phyloP scores from a whole-genome alignment of 108 stramenopile genomes.

The Cyclotella distinguenda region DNA sequence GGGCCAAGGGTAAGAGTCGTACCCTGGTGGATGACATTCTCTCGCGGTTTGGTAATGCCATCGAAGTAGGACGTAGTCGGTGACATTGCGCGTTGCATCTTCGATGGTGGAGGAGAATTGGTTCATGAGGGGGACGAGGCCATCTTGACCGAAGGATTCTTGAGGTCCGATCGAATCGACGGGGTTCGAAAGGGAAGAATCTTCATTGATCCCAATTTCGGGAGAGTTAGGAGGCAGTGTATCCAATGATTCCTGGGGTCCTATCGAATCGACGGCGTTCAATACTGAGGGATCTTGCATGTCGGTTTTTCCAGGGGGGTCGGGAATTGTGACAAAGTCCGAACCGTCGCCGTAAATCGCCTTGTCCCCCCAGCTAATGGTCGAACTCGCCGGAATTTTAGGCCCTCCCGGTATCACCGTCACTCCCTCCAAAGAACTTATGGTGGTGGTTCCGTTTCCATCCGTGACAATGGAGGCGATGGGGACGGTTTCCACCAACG shows the following conservation, averaged over 20 bases:
- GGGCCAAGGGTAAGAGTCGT: slow-evolving; percentile 34
- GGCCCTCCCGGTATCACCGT: slow-evolving; percentile 22
- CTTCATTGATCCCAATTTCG: not conserved
- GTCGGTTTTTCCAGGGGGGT: too few species aligned
- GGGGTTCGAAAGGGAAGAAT: not conserved
- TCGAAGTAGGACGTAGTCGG: slow-evolving; percentile 32
- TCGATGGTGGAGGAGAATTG: not conserved
- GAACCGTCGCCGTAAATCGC: slow-evolving; percentile 22
- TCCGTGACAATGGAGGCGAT: slow-evolving; percentile 27
- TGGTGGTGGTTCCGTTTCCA: slow-evolving; percentile 30
- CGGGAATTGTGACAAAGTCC: not conserved
- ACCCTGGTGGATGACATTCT: slow-evolving; percentile 28
- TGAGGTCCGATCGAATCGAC: not conserved
- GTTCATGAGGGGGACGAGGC: not conserved
- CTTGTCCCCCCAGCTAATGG: slow-evolving; percentile 20
- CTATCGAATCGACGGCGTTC: not conserved
- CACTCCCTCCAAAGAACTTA: slow-evolving; percentile 16
- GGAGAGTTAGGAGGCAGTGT: not conserved
- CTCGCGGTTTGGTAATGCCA: slow-evolving; percentile 38
- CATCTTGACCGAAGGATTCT: not conserved
- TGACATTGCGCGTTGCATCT: too few species aligned
- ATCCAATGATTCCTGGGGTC: not conserved
- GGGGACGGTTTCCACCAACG: slow-evolving; percentile 2
- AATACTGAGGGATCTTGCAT: not conserved
- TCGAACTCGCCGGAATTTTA: slow-evolving; percentile 11